Percentiles rank a stretch among this genome's conserved stretches.
These are phyloP conservation scores for Friedmanniomyces simplex DNA, from an alignment of 495 filamentous ascomycete genomes.

Conservation along the genomic window DNA sequence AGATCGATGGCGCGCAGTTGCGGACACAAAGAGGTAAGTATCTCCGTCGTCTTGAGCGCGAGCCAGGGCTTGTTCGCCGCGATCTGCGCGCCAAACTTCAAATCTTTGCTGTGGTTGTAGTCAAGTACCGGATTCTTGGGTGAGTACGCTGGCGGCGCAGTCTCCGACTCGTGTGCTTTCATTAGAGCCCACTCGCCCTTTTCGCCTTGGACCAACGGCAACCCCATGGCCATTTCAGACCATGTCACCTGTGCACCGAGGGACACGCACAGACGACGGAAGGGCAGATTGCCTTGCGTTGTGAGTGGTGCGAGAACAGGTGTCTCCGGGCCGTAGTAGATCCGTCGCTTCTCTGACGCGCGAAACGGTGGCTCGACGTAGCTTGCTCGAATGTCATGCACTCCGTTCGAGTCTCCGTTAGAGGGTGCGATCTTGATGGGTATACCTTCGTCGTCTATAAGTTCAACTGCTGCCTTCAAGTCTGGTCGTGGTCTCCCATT, in stretches of 20 bases:
- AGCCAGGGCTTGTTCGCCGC: conserved; percentile 81
- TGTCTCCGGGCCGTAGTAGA: conserved; percentile 91
- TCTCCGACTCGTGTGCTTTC: conserved; percentile 77
- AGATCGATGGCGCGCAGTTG: conserved; percentile 80
- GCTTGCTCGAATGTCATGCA: conserved; percentile 61
- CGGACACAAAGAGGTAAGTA: conserved; percentile 63
- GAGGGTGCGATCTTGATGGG: conserved; percentile 28
- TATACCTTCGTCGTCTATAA: conserved; percentile 5
- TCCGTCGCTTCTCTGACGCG: conserved; percentile 80
- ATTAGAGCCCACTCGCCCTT: conserved; percentile 91
- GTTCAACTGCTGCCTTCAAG: not conserved
- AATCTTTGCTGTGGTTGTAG: conserved; percentile 72
- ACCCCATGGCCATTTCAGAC: conserved; percentile 94
- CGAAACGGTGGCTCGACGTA: conserved; percentile 77
- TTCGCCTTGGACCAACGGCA: conserved; percentile 81
- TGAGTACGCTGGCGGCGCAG: conserved; percentile 50
- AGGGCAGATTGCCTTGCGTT: conserved; percentile 95
- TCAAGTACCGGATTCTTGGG: conserved; percentile 46
- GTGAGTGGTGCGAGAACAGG: conserved; percentile 81
- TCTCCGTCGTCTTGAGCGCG: conserved; percentile 76
- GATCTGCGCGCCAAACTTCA: conserved; percentile 86
- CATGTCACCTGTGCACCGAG: conserved; percentile 90
- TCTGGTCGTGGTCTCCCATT: conserved; percentile 19
- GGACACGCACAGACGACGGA: conserved; percentile 80
- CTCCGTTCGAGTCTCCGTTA: conserved; percentile 16